Percentiles rank a stretch among this genome's conserved stretches.
These are phyloP conservation scores for Otatea glauca DNA, from an alignment of 176 grass and related monocot genomes.

Conservation along the genomic window DNA sequence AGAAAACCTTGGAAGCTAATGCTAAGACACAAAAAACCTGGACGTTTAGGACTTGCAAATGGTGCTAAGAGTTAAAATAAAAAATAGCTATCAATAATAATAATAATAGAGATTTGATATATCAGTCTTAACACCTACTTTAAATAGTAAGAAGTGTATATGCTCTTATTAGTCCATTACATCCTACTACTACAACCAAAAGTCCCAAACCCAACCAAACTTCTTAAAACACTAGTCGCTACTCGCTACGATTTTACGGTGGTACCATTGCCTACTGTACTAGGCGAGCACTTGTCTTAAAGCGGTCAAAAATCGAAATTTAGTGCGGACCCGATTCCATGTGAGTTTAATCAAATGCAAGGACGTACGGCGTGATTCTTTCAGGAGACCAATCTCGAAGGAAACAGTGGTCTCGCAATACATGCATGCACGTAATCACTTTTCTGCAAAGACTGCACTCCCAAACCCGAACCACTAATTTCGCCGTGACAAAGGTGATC, in stretches of 20 bases:
- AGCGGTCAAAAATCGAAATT: not conserved
- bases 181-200: no score
- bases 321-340: slow-evolving; percentile 30
- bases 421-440: slow-evolving; percentile 10
- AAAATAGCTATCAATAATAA: no score
- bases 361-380: slow-evolving; percentile 43
- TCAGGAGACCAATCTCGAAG: not conserved
- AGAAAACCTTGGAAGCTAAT: no score
- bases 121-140: no score
- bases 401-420: not conserved
- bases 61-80: no score
- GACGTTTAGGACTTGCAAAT: no score
- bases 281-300: not conserved
- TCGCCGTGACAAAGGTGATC: not conserved
- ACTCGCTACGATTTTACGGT: not conserved
- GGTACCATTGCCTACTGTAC: not conserved
- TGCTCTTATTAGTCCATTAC: no score
- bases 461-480: not conserved
- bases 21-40: no score
- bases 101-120: no score
- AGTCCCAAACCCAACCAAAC: no score
- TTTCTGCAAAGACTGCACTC: not conserved
- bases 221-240: no score
- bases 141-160: no score
- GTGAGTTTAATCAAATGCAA: slow-evolving; percentile 48